Evolutionary conservation across 2,329 filamentous ascomycete species (phyloP), one percentile per base, ranked within the genome.

Genomic region (Aspergillus alliaceus): DNA sequence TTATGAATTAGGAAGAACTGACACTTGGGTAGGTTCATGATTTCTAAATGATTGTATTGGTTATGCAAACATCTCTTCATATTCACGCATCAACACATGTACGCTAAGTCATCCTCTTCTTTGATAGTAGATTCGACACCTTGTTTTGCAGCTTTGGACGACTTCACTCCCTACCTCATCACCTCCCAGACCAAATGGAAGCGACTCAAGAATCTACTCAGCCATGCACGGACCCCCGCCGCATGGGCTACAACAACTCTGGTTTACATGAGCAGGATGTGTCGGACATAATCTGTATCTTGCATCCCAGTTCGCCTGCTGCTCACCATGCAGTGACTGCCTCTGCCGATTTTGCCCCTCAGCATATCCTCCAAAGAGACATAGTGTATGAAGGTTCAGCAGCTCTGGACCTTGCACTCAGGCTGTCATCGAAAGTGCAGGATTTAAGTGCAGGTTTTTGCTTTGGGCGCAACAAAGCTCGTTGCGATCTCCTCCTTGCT

Each of bases 281-380:
- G 50, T 85, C 90, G 60, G 93, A 97, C 75, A 91, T 97, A 65
- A 85, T 96, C 63, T 96, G 92, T 76, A 86, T 97, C 56, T 83
- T 98, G 27, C 87, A 96, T 65, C 93, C 93, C 11, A 86, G 85
- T 63, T 90, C 91, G 2, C 80, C 85, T 37, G 83, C 84, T 22
- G 91, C 93, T 20, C 87, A 88, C 61, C 79, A 81, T 61, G 90
- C 93, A 65, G 86, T 93, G n/a, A 75, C 79, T 40, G 75, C 79
- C 2, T 85, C 85, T 20, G 80, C 83, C 11, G 62, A 75, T 9
- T 62, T 68, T 7, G 73, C 76, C n/a, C 83, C 83, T 4, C 80
- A 87, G 56, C 84, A 88, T 70, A 86, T 89, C 20, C 77, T 90
- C 9, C 82, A 84, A 56, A 78, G 79, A 54, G 72, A 75, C 40